A percentile compares a stretch with the other conserved stretches of the same genome.
Conservation (phyloP, 805 yeast genomes). For the Spathaspora gorwiae region DNA sequence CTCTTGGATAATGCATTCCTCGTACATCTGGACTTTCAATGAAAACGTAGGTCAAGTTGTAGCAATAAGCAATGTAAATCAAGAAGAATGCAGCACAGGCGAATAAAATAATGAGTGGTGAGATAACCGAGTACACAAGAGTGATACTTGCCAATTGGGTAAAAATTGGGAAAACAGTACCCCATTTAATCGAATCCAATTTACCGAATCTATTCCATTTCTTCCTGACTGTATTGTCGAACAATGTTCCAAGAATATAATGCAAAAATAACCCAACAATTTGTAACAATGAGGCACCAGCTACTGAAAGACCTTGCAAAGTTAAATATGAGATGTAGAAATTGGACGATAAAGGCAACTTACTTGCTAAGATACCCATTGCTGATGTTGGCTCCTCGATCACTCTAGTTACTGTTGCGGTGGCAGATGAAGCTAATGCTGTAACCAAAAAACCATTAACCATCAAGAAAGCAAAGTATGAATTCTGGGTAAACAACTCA, state of each 20-base stretch:
- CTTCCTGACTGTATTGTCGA: constrained; percentile 66
- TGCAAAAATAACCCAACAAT: constrained; percentile 53
- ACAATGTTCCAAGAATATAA: constrained; percentile 50
- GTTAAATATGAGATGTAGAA: constrained; percentile 65
- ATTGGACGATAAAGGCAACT: constrained; percentile 69
- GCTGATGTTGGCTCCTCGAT: constrained; percentile 55
- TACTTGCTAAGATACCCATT: constrained; percentile 56
- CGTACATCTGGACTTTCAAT: constrained; percentile 67
- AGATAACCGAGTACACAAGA: constrained; percentile 63
- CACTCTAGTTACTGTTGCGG: constrained; percentile 62
- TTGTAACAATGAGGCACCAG: constrained; percentile 65
- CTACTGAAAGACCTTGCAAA: constrained; percentile 62
- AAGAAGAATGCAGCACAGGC: constrained; percentile 66
- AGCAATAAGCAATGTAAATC: constrained; percentile 70
- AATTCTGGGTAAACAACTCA: constrained; percentile 61
- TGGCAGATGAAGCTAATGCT: constrained; percentile 66
- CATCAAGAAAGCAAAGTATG: constrained; percentile 67
- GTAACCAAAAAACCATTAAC: constrained; percentile 69
- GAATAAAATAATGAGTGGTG: constrained; percentile 80
- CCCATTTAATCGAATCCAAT: constrained; percentile 59
- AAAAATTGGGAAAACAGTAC: constrained; percentile 73
- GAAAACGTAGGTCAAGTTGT: constrained; percentile 70
- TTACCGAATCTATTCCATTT: constrained; percentile 56
- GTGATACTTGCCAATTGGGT: constrained; percentile 67
- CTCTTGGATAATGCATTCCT: constrained; percentile 84